Base-by-base conservation (phyloP, 2,329 filamentous ascomycete species). In the Ophiostoma montium region DNA sequence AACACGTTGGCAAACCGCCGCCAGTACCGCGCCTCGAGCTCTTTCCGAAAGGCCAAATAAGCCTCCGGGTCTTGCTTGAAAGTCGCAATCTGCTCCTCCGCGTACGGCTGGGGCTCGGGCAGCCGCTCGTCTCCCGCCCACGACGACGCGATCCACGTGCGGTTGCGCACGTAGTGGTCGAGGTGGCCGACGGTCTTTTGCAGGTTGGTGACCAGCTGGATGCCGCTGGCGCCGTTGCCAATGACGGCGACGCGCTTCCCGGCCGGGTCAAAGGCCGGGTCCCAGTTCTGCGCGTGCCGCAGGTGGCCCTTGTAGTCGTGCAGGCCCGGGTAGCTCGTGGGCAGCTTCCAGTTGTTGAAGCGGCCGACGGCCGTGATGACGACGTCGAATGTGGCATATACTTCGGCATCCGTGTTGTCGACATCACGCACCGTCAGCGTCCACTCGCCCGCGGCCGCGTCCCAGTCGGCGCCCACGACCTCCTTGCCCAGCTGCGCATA, bases 71-170 rank as follows among this genome's bases (percentile, higher is more conserved):
- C 65, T 45, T 78, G 56, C 43, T 74, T 66, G 59, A 83, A 83
- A 0, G 70, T 67, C 18, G 76, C 67, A 4, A 69, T 66, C 49
- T 78, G 69, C 19, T 80, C 74, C 2, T 71, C 56, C 0, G 67
- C 62, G 55, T 75, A 77, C 0, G 68, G 67, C 42, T 80, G 78
- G 0, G 79, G 69, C 32, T 72, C 72, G 0, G 75, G 65, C 30
- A 71, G 73, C 31, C 76, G 71, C 55, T 74, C 64, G 51, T 74
- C 65, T 32, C 74, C 69, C 0, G 74, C 74, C 62, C 78, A 82
- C 0, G 76, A 75, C 2, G 75, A 70, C 0, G 80, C 76, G 27
- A 85, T 76, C 82, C 82, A 86, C 0, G 81, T 84, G 31, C 68
- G 72, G 55, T 74, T 80, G 10, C 81, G 68, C 1, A 72, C 77